These are phyloP conservation scores for Zasmidium angulare DNA, from an alignment of 2,329 filamentous ascomycete genomes.

Conservation along the genomic window DNA sequence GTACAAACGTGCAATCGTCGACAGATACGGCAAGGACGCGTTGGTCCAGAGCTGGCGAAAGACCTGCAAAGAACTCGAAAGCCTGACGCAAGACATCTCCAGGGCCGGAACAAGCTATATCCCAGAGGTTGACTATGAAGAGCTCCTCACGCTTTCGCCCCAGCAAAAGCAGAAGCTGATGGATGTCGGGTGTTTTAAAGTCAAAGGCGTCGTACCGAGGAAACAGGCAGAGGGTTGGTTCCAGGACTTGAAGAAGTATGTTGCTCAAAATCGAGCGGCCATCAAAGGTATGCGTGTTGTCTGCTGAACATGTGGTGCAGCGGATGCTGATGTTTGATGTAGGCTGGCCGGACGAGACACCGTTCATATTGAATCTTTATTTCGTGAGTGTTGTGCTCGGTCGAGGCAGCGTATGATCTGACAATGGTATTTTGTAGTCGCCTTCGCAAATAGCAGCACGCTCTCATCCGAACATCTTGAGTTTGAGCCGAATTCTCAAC, in stretches of 20 bases:
- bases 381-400: not conserved
- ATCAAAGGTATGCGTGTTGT: constrained; percentile 9
- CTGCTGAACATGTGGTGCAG: not conserved
- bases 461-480: constrained; percentile 9
- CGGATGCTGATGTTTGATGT: not conserved
- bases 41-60: constrained; percentile 8
- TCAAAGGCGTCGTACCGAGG: constrained; percentile 7
- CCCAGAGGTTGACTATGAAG: constrained; percentile 5
- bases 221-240: constrained; percentile 11
- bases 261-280: constrained; percentile 4
- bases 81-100: constrained; percentile 4
- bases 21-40: constrained; percentile 9
- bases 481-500: constrained; percentile 9
- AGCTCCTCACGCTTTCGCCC: constrained; percentile 4
- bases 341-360: constrained; percentile 13
- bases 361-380: constrained; percentile 14
- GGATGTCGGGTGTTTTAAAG: constrained; percentile 14
- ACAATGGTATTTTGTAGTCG: not conserved
- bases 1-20: constrained; percentile 9
- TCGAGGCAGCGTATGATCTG: not conserved
- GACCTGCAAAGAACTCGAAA: constrained; percentile 8
- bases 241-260: constrained; percentile 7
- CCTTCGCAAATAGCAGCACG: constrained; percentile 10
- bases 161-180: constrained; percentile 6
- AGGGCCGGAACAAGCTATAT: constrained; percentile 4